Base-by-base conservation (phyloP, 2,329 filamentous ascomycete genomes). In the Pseudogymnoascus sp. region DNA sequence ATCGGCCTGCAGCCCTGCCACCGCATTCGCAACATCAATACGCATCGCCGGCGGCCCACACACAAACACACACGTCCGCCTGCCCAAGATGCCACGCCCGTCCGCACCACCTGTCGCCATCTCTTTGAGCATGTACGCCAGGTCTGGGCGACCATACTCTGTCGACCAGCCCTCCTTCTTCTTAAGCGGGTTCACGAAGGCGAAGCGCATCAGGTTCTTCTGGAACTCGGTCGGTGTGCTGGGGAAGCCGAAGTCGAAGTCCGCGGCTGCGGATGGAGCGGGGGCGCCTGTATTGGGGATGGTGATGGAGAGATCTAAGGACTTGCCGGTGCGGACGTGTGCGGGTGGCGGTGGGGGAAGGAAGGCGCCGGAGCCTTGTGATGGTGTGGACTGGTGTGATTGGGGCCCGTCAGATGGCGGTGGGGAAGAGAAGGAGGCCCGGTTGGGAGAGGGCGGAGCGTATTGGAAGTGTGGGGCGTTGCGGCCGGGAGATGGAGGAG, bases 21-120 rank as follows among this genome's bases (percentile, higher is more conserved):
- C 91, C 0, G 90, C 89, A 68, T 86, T 90, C n/a, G 90, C 88
- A 14, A 97, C 93, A 68, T 92, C 91, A 11, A 93, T 86, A 66
- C 93, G 81, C 92, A 97, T 96, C 63, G 85, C 81, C 1, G 91
- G 86, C 16, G 93, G 93, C 0, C 93, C 93, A 72, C 93, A 98
- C 12, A 98, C 93, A 74, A 96, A 96, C 5, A 97, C 90, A 68
- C 91, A 93, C 2, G 91, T 92, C 63, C 91, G 80, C 50, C 89
- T 81, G 1, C 93, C 93, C 64, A 96, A 88, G 63, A 88, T 86
- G 0, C 86, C 86, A 53, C 85, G 78, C 2, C 86, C 85, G 67
- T 88, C 84, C 0, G 78, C 68, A 61, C 87, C 87, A n/a, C 87
- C 88, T 22, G 84, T 87, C 4, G 90, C 89, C 83, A 92, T 88